phyloP scores from a whole-genome alignment of 768 basidiomycete species.

The Pholiota molesta region DNA sequence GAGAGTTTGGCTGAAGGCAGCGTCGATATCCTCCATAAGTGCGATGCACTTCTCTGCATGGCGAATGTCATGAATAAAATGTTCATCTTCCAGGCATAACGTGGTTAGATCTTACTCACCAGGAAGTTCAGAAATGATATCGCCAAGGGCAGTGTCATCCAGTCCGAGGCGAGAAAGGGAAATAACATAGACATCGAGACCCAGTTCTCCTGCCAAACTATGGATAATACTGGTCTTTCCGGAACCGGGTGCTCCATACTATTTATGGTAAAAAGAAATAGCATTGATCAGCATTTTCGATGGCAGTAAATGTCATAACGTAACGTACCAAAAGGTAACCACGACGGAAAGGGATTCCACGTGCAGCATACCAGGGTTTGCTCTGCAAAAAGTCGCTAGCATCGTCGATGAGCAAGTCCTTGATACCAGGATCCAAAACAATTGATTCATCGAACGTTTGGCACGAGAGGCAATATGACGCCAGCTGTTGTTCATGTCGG shows the following conservation, averaged over 20 bases:
- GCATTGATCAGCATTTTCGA: background rate
- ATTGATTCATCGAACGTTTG: conserved; percentile 72
- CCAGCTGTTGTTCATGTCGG: conserved; percentile 56
- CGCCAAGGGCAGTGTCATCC: conserved; percentile 61
- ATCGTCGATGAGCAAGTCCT: conserved; percentile 67
- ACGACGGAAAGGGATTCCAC: conserved; percentile 81
- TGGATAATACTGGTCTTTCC: conserved; percentile 84
- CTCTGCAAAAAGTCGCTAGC: conserved; percentile 70
- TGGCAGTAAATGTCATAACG: background rate
- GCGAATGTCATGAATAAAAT: conserved; percentile 4
- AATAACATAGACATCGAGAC: conserved; percentile 72
- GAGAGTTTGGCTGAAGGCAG: conserved; percentile 57
- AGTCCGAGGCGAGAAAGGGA: conserved; percentile 65
- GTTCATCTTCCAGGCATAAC: conserved; percentile 1
- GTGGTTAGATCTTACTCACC: conserved; percentile 26
- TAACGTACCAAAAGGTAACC: conserved; percentile 64
- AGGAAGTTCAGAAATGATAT: conserved; percentile 66
- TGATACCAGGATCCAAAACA: conserved; percentile 70
- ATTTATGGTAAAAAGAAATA: background rate
- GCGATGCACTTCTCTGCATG: conserved; percentile 61
- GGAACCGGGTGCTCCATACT: conserved; percentile 76
- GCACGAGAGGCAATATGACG: conserved; percentile 55
- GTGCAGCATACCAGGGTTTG: conserved; percentile 71
- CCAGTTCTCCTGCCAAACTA: conserved; percentile 76
- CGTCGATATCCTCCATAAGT: conserved; percentile 86